Conservation (phyloP, 129 eudicot genomes). For the Centella asiatica region DNA sequence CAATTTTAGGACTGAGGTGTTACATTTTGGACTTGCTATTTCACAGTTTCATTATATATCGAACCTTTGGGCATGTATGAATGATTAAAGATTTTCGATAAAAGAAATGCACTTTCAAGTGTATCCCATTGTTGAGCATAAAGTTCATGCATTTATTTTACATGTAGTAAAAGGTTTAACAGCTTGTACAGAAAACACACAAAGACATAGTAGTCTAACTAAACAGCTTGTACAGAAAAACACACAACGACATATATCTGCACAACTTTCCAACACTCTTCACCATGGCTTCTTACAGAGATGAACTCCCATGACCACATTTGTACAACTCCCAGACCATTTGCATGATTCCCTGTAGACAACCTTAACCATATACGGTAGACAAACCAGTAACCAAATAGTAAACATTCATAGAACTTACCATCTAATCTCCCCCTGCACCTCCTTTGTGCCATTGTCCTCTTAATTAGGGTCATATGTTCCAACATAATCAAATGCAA, state of each 20-base stretch:
- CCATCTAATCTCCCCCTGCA: not conserved
- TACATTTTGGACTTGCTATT: no score
- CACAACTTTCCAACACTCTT: not conserved
- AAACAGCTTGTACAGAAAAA: not conserved
- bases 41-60: no score
- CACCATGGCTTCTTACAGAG: not conserved
- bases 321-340: not conserved
- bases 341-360: not conserved
- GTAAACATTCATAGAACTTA: not conserved
- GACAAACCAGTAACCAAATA: not conserved
- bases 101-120: no score
- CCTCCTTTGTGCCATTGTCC: not conserved
- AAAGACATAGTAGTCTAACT: not conserved
- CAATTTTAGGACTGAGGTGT: no score
- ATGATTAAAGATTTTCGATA: no score
- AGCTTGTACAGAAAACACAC: not conserved
- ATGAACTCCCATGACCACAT: no score
- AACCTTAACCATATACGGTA: not conserved
- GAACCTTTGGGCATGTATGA: no score
- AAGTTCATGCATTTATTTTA: not conserved
- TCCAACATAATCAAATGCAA: constrained; percentile 6
- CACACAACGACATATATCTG: not conserved
- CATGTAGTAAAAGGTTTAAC: not conserved
- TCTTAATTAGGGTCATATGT: not conserved
- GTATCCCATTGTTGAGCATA: no score